Evolutionary conservation across 2,329 filamentous ascomycete genomes (phyloP).

Genomic region (Sporothrix pseudoabietina): DNA sequence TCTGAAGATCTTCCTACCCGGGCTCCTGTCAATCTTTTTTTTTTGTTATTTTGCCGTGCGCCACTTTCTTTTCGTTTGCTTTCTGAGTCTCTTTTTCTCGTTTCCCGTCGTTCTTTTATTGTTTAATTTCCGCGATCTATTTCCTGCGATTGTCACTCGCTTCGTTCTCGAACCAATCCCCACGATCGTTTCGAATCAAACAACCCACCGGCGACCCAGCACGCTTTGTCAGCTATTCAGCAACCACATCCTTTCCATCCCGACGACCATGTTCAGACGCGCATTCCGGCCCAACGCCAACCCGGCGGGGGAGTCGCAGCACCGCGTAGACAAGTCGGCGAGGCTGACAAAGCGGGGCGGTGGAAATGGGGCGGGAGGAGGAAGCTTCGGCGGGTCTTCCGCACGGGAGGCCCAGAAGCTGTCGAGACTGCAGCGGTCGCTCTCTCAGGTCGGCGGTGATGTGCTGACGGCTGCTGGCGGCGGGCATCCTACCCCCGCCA

Average conservation of each 20-base stretch:
- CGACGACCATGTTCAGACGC: conserved; percentile 81
- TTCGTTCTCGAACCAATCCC: conserved; percentile 27
- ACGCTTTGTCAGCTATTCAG: conserved; percentile 17
- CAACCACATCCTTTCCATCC: not conserved
- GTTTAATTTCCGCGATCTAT: conserved; percentile 48
- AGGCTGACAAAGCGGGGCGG: conserved; percentile 71
- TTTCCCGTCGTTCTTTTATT: conserved; percentile 41
- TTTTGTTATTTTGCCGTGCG: conserved; percentile 40
- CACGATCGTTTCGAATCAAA: conserved; percentile 21
- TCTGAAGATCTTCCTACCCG: conserved; percentile 55
- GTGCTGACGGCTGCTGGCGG: conserved; percentile 40
- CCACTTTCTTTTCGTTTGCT: conserved; percentile 40
- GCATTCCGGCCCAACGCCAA: conserved; percentile 73
- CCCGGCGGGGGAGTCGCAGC: conserved; percentile 44
- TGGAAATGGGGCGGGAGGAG: conserved; percentile 29
- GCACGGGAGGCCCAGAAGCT: conserved; percentile 75
- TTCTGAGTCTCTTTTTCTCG: conserved; percentile 45
- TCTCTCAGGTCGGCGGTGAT: conserved; percentile 54
- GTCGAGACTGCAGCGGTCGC: conserved; percentile 82
- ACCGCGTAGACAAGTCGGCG: conserved; percentile 81
- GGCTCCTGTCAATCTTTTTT: conserved; percentile 53
- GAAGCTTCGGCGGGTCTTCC: conserved; percentile 41
- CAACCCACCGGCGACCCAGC: conserved; percentile 22
- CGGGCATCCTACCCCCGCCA: conserved; percentile 30
- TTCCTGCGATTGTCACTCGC: conserved; percentile 45